Evolutionary conservation across 371 early-diverging fungal species (phyloP), one percentile per base, ranked within the genome.

Genomic region (Actinomucor elegans): DNA sequence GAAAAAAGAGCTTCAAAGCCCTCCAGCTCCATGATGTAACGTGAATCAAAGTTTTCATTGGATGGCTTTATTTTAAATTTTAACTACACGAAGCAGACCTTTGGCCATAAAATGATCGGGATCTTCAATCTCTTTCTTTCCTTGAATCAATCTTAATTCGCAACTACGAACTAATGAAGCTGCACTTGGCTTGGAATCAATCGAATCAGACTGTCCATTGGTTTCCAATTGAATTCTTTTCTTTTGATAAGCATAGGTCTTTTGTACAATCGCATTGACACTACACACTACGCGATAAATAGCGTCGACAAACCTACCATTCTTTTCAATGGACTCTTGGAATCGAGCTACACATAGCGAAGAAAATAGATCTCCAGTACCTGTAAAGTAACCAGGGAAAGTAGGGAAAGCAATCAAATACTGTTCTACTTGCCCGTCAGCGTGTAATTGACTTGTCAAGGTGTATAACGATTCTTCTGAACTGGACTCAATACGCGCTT

Each of bases 311-410:
- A 69, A 50, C 1, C 59, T 53, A 10, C 50, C 36, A 4, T 47
- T 20, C 20, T 41, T 38, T 7, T 53, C 54, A 0, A 67, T 43
- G 8, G 63, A 54, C 43, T 65, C 59, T 18, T 71, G 65, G 15
- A 61, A 57, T 5, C 85, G 65, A 5, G 93, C 94, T 12, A 91
- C 68, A 5, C 88, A 45, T 29, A 95, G 54, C 0, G 93, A 86
- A 1, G 93, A 76, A 52, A 94, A 92, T 42, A 97, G 46, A 63
- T 97, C 96, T 23, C 96, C 97, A 1, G 96, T 91, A n/a, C 97
- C 97, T 0, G 92, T 93, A 57, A 94, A 97, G 42, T 84, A 81
- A 1, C 87, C 94, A 4, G 67, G 62, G 32, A 90, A 83, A 11
- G 83, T 83, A 10, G 92, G 90, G 52, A 94, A 93, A 5, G 77